Evolutionary conservation across 2,329 filamentous ascomycete genomes (phyloP).

Genomic region (Lasiodiplodia sp.): DNA sequence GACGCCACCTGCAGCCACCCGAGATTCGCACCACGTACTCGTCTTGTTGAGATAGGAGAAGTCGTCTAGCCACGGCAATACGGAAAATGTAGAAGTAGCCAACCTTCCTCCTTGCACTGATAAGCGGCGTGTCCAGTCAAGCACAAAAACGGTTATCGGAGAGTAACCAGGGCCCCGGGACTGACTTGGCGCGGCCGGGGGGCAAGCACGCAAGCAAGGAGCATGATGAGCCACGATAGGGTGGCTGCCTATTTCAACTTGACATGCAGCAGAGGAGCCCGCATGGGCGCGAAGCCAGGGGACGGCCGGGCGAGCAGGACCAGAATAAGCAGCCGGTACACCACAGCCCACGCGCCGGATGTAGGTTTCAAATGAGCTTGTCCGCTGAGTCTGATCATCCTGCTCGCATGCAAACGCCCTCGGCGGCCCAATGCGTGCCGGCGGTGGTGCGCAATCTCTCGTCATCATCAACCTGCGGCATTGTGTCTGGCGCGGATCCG

Average conservation of each 20-base stretch:
- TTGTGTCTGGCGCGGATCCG: not conserved
- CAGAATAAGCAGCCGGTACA: not conserved
- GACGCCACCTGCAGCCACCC: conserved; percentile 20
- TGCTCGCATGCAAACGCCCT: conserved; percentile 13
- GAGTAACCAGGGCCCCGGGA: conserved; percentile 13
- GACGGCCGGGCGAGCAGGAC: conserved; percentile 16
- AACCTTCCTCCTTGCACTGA: conserved; percentile 13
- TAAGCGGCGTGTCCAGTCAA: conserved; percentile 12
- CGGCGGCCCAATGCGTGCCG: not conserved
- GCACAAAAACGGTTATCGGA: conserved; percentile 21
- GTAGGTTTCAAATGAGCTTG: conserved; percentile 24
- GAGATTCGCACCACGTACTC: conserved; percentile 22
- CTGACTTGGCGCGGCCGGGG: not conserved
- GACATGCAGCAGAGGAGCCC: conserved; percentile 9
- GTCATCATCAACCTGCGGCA: conserved; percentile 27
- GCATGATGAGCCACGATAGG: conserved; percentile 26
- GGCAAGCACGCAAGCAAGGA: conserved; percentile 25
- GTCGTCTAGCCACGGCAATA: not conserved
- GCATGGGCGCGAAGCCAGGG: conserved; percentile 26
- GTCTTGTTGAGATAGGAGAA: conserved; percentile 13
- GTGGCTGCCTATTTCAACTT: not conserved
- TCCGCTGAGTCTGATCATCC: conserved; percentile 18
- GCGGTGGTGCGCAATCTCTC: conserved; percentile 15
- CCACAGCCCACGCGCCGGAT: conserved; percentile 10
- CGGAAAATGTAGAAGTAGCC: not conserved